Evolutionary conservation across 1,284 basidiomycete species (phyloP).

Genomic region (Ganoderma sp.): DNA sequence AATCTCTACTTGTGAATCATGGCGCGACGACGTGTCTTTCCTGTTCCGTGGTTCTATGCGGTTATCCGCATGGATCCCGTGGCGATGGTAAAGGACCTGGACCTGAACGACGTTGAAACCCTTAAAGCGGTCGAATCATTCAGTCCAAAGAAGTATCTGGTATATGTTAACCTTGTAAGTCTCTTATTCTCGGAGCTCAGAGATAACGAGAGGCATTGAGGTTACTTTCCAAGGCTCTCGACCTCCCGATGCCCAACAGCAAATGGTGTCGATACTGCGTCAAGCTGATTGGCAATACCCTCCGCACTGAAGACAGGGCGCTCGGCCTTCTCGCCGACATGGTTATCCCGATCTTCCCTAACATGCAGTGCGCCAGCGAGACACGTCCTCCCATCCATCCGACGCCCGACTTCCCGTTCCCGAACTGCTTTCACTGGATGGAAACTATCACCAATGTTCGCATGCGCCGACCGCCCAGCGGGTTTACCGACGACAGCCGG

Average conservation of each 20-base stretch:
- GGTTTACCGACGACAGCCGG: not conserved
- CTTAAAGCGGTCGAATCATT: not conserved
- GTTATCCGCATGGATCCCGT: not conserved
- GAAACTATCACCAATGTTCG: constrained; percentile 2
- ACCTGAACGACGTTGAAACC: not conserved
- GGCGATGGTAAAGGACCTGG: not conserved
- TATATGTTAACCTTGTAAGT: not conserved
- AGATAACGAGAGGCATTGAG: not conserved
- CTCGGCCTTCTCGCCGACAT: constrained; percentile 13
- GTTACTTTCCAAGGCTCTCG: not conserved
- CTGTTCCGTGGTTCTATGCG: not conserved
- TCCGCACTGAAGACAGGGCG: not conserved
- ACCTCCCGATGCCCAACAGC: not conserved
- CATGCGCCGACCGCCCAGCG: not conserved
- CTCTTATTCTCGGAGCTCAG: not conserved
- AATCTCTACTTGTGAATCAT: no score
- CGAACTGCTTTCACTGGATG: constrained; percentile 20
- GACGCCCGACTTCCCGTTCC: constrained; percentile 3
- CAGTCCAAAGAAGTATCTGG: not conserved
- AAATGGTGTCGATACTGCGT: not conserved
- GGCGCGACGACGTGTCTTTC: no score
- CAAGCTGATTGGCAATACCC: not conserved
- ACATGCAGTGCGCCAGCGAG: not conserved
- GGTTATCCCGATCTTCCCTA: constrained; percentile 13
- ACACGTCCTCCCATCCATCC: not conserved